Evolutionary conservation across 352 stramenopile genomes (phyloP).

Genomic region (Globisporangium recalcitrans): DNA sequence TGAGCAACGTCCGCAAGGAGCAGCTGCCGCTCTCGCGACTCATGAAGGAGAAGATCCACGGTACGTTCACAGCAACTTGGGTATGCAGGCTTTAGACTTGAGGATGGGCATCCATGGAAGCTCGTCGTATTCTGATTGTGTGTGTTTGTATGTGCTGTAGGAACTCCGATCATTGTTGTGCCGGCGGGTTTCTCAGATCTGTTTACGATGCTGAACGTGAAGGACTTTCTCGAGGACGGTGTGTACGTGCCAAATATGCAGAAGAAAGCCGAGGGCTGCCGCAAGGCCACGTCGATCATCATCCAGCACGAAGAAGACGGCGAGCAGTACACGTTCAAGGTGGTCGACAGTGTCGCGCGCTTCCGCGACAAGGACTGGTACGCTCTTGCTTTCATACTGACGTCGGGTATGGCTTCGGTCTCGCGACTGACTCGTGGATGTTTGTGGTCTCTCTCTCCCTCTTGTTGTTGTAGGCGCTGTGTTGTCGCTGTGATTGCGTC

Average conservation of each 20-base stretch:
- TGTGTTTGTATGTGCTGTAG: slow-evolving; percentile 18
- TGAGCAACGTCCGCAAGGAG: slow-evolving; percentile 45
- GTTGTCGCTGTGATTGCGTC: slow-evolving; percentile 89
- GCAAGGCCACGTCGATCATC: slow-evolving; percentile 80
- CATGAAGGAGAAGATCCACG: slow-evolving; percentile 75
- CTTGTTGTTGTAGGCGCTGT: slow-evolving; percentile 46
- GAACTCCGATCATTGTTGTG: slow-evolving; percentile 90
- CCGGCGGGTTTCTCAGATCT: slow-evolving; percentile 82
- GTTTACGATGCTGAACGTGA: slow-evolving; percentile 87
- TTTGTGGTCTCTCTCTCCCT: background rate
- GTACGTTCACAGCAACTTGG: slow-evolving; percentile 16
- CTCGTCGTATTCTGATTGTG: background rate
- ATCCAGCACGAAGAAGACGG: slow-evolving; percentile 81
- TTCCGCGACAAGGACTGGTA: slow-evolving; percentile 88
- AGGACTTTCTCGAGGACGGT: slow-evolving; percentile 84
- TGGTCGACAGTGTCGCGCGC: slow-evolving; percentile 83
- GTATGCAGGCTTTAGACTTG: background rate
- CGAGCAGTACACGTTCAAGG: slow-evolving; percentile 79
- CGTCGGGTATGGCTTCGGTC: too few relatives aligned
- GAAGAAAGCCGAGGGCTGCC: slow-evolving; percentile 78
- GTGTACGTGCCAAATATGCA: slow-evolving; percentile 78
- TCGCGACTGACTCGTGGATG: background rate
- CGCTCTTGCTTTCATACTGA: slow-evolving; percentile 18
- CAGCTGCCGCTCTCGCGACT: slow-evolving; percentile 56
- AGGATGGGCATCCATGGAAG: background rate